Evolutionary conservation across 177 flowering plant genomes (phyloP), one percentile per base, ranked within the genome.

Genomic region (Vitis hybrid): DNA sequence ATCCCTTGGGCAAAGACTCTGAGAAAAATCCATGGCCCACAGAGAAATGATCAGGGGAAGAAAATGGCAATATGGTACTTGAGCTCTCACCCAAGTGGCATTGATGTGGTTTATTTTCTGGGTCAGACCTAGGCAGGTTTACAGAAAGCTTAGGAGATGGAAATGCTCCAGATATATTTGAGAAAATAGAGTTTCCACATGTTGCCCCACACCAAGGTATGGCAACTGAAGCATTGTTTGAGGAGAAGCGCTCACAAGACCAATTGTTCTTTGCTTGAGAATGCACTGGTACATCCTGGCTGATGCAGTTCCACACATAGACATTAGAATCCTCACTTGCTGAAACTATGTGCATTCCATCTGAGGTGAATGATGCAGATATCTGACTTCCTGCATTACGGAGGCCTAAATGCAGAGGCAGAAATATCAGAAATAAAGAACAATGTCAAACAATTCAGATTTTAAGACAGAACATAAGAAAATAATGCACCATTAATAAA

Each of bases 311-410:
- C 97, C 97, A 94, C 12, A 92, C 55, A 49, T 83, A 81, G 20
- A 94, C 87, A 68, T 82, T 83, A 16, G 96, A 92, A 78, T 91
- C 97, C 53, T 88, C 97, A 63, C 85, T 72, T 5, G 88, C 84
- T 64, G 95, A 91, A 60, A 92, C 72, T 16, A 94, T 76, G 66
- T 92, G 93, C 55, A 83, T 90, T 53, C 98, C 97, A 66, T 90
- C 92, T 22, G 84, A 76, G 1, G 92, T 85, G 72, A 94, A 94
- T 12, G 90, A 82, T 58, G 98, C 97, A 62, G 82, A 77, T 49
- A 77, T 74, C 45, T 85, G 91, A 75, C 83, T 88, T 65, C 86
- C 83, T 13, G 88, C 66, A 62, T 78, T 82, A 33, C 85, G 77
- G 56, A 81, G 69, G 14, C 95, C 92, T 86, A 78, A 62, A 45